phyloP scores from a whole-genome alignment of 176 grass and related monocot genomes.

The Musa schizocarpa region DNA sequence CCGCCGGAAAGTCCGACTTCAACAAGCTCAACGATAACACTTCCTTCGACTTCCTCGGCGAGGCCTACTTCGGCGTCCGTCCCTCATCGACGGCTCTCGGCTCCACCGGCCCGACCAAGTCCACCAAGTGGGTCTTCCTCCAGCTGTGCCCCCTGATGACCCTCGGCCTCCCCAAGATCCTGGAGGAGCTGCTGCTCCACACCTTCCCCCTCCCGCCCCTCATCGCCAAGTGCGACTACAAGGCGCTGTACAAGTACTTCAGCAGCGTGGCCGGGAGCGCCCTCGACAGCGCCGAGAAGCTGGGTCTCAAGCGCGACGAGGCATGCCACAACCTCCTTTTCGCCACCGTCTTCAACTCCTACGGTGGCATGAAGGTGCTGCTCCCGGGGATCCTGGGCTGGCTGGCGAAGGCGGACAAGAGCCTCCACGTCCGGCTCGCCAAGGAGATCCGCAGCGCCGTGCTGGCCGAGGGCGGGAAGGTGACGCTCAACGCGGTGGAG shows the following conservation, averaged over 20 bases:
- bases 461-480: slow-evolving; percentile 27
- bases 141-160: slow-evolving; percentile 41
- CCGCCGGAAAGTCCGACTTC: slow-evolving; percentile 32
- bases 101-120: slow-evolving; percentile 19
- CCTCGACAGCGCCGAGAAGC: slow-evolving; percentile 33
- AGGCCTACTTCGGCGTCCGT: slow-evolving; percentile 42
- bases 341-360: slow-evolving; percentile 52
- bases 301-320: slow-evolving; percentile 43
- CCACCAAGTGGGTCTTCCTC: slow-evolving; percentile 44
- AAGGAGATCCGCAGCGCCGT: slow-evolving; percentile 34
- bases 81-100: slow-evolving; percentile 27
- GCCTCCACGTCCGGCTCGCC: slow-evolving; percentile 31
- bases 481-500: slow-evolving; percentile 34
- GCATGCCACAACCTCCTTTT: slow-evolving; percentile 64
- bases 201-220: slow-evolving; percentile 34
- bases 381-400: slow-evolving; percentile 30
- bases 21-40: slow-evolving; percentile 43
- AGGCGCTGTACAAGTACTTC: slow-evolving; percentile 42
- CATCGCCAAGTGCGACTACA: slow-evolving; percentile 42
- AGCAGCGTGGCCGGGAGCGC: neutral
- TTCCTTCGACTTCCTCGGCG: slow-evolving; percentile 52
- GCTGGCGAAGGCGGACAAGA: slow-evolving; percentile 12
- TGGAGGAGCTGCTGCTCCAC: slow-evolving; percentile 61
- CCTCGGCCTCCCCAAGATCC: slow-evolving; percentile 32
- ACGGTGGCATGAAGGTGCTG: slow-evolving; percentile 45